These are phyloP conservation scores for Botryotinia convoluta DNA, from an alignment of 2,329 filamentous ascomycete species.

Conservation along the genomic window DNA sequence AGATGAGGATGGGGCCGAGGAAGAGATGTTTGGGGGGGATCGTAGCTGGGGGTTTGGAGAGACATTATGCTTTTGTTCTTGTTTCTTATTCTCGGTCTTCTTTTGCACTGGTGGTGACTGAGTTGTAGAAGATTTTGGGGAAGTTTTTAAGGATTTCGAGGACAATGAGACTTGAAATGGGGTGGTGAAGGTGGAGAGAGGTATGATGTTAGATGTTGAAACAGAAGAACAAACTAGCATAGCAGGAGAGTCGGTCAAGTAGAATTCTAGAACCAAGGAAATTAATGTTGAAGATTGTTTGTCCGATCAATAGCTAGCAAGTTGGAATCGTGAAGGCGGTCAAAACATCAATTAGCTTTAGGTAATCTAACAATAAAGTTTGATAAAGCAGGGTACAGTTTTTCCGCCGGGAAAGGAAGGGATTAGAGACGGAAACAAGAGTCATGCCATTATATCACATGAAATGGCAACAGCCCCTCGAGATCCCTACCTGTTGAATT, in stretches of 20 bases:
- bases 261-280: neutral
- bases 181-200: neutral
- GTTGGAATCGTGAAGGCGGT: neutral
- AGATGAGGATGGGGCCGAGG: neutral
- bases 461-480: neutral
- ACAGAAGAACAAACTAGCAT: neutral
- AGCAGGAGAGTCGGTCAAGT: neutral
- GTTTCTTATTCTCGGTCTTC: neutral
- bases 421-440: neutral
- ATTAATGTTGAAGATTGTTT: neutral
- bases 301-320: neutral
- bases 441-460: neutral
- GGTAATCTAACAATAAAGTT: neutral
- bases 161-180: neutral
- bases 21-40: neutral
- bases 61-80: conserved; percentile 8
- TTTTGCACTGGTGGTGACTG: neutral
- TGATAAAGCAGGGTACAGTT: neutral
- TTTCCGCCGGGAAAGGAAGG: neutral
- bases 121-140: neutral
- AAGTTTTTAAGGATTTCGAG: neutral
- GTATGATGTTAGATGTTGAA: neutral
- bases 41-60: conserved; percentile 11
- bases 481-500: neutral
- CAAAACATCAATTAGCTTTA: neutral